A percentile compares a stretch with the other conserved stretches of the same genome.
These are phyloP conservation scores for Tulasnella calospora DNA, from an alignment of 768 basidiomycete species.

Conservation along the genomic window DNA sequence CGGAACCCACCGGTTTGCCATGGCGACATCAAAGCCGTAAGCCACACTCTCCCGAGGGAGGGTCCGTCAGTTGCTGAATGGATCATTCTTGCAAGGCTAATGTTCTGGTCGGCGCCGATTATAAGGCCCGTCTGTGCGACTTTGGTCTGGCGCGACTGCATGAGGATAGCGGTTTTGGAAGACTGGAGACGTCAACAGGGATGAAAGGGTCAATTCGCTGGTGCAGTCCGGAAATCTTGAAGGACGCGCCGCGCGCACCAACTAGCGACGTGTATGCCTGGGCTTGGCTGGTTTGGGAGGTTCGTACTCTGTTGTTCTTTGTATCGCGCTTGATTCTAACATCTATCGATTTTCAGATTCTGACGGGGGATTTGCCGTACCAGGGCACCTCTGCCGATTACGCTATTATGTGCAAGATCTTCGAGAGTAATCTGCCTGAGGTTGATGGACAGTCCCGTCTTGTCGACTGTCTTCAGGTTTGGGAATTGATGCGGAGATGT, in stretches of 20 bases:
- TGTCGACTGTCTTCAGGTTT: not conserved
- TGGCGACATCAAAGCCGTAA: not conserved
- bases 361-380: not conserved
- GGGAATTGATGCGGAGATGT: not conserved
- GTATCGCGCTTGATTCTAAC: not conserved
- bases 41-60: not conserved
- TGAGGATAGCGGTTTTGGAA: not conserved
- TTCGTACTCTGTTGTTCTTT: not conserved
- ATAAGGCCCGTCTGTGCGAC: not conserved
- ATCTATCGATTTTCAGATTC: not conserved
- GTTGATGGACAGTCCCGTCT: not conserved
- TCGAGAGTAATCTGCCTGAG: not conserved
- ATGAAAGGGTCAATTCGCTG: not conserved
- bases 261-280: not conserved
- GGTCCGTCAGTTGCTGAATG: not conserved
- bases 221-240: not conserved
- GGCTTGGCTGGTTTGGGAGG: slow-evolving; percentile 1
- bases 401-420: not conserved
- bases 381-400: not conserved
- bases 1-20: not conserved
- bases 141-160: not conserved
- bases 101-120: not conserved
- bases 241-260: not conserved
- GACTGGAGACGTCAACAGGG: not conserved
- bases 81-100: not conserved